Evolutionary conservation across 2,329 filamentous ascomycete species (phyloP).

Genomic region (Sordariomycetes sp.): DNA sequence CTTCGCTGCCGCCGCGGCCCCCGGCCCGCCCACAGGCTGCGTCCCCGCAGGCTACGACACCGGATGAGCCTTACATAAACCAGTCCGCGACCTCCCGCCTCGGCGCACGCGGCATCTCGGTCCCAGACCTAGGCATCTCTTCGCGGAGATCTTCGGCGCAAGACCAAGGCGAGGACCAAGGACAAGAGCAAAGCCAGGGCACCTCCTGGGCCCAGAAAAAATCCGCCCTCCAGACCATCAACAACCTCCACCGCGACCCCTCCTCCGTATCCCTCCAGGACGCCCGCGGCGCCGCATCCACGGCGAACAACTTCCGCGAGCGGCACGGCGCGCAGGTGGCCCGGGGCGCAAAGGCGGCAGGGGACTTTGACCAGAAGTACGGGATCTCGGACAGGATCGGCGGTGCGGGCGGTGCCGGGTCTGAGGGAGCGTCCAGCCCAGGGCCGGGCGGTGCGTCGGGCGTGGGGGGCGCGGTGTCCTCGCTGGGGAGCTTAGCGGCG

Average conservation of each 20-base stretch:
- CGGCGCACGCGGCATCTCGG: conserved; percentile 61
- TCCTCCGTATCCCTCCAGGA: conserved; percentile 47
- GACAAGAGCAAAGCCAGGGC: conserved; percentile 21
- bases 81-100: conserved; percentile 51
- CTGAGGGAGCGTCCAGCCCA: too few relatives aligned
- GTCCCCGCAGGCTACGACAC: conserved; percentile 8
- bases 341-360: conserved; percentile 42
- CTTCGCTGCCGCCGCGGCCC: conserved; percentile 12
- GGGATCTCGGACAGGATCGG: conserved; percentile 28
- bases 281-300: conserved; percentile 41
- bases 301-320: conserved; percentile 56
- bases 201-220: conserved; percentile 55
- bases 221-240: conserved; percentile 46
- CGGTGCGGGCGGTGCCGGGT: conserved; percentile 7
- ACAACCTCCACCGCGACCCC: conserved; percentile 45
- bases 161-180: neutral
- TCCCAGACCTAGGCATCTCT: conserved; percentile 66
- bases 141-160: conserved; percentile 13
- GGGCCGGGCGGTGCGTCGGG: neutral
- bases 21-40: conserved; percentile 10
- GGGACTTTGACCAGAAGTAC: conserved; percentile 47
- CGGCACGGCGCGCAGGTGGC: conserved; percentile 56
- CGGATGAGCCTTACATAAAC: conserved; percentile 21
- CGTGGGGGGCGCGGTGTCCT: conserved; percentile 4
- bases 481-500: conserved; percentile 12